Percentiles rank a stretch among this genome's conserved stretches.
Evolutionary conservation across 306 rosid genomes (phyloP).

Genomic region (Gastrolobium bilobum): DNA sequence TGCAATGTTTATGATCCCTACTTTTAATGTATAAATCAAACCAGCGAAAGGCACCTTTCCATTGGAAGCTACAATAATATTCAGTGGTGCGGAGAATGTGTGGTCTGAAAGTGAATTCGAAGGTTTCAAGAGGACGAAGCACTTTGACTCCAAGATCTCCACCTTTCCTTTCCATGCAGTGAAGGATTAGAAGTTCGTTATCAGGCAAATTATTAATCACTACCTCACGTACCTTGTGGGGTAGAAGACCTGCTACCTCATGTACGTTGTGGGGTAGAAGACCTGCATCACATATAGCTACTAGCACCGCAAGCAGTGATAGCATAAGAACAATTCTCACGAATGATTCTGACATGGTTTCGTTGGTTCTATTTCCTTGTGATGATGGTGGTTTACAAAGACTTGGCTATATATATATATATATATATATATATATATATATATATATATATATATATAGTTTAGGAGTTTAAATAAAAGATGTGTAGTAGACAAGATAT

Average conservation of each 20-base stretch:
- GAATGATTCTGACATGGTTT: background rate
- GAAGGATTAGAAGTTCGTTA: background rate
- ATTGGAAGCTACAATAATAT: conserved; percentile 24
- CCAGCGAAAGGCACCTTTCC: background rate
- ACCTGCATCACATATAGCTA: background rate
- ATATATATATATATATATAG: too few relatives aligned
- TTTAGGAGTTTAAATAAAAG: background rate
- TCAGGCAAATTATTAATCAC: background rate
- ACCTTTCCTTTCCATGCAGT: conserved; percentile 6
- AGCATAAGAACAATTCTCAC: background rate
- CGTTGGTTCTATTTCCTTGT: background rate
- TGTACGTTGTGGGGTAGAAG: too few relatives aligned
- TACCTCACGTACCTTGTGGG: background rate
- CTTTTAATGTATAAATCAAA: background rate
- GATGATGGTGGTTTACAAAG: background rate
- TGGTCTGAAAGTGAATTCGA: background rate
- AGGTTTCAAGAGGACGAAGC: background rate
- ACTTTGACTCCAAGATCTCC: background rate
- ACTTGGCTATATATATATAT: background rate
- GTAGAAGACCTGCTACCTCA: background rate
- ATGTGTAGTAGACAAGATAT: background rate
- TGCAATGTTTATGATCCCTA: conserved; percentile 23
- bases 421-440: too few relatives aligned
- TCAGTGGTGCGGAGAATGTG: background rate
- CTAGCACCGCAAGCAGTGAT: conserved; percentile 3